These are phyloP conservation scores for Suillus fuscotomentosus DNA, from an alignment of 768 basidiomycete genomes.

Conservation along the genomic window DNA sequence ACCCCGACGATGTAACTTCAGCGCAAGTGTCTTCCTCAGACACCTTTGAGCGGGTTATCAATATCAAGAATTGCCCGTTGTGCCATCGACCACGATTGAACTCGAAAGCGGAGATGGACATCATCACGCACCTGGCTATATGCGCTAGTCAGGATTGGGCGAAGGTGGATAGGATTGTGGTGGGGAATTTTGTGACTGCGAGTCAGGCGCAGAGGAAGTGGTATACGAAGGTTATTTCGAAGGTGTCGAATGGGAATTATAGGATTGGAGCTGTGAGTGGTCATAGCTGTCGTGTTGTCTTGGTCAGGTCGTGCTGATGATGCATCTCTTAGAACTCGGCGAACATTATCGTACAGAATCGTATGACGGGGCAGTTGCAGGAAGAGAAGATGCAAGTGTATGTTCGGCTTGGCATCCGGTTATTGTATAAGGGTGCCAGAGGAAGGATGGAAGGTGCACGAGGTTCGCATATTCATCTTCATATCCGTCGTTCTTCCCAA, in stretches of 20 bases:
- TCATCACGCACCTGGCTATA: constrained; percentile 94
- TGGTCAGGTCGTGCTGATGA: not conserved
- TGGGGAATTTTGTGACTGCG: constrained; percentile 92
- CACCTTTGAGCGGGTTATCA: constrained; percentile 83
- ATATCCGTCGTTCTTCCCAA: not conserved
- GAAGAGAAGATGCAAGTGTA: constrained; percentile 99
- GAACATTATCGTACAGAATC: constrained; percentile 97
- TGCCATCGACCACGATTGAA: constrained; percentile 87
- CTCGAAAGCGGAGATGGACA: constrained; percentile 88
- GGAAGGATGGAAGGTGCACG: constrained; percentile 86
- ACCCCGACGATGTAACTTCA: constrained; percentile 39
- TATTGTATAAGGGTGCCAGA: constrained; percentile 90
- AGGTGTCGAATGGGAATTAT: constrained; percentile 86
- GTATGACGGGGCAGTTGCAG: constrained; percentile 85
- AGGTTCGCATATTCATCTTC: constrained; percentile 45
- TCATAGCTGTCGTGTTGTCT: not conserved
- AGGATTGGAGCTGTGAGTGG: constrained; percentile 79
- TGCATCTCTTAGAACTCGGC: constrained; percentile 72
- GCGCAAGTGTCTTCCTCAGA: constrained; percentile 25
- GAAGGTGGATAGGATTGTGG: constrained; percentile 84
- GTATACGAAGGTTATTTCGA: constrained; percentile 87
- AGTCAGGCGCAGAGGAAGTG: constrained; percentile 96
- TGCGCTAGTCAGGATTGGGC: constrained; percentile 95
- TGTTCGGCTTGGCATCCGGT: constrained; percentile 86
- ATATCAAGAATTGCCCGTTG: constrained; percentile 90